Evolutionary conservation across 352 stramenopile species (phyloP), one percentile per base, ranked within the genome.

Genomic region (Pythium utonaiense): DNA sequence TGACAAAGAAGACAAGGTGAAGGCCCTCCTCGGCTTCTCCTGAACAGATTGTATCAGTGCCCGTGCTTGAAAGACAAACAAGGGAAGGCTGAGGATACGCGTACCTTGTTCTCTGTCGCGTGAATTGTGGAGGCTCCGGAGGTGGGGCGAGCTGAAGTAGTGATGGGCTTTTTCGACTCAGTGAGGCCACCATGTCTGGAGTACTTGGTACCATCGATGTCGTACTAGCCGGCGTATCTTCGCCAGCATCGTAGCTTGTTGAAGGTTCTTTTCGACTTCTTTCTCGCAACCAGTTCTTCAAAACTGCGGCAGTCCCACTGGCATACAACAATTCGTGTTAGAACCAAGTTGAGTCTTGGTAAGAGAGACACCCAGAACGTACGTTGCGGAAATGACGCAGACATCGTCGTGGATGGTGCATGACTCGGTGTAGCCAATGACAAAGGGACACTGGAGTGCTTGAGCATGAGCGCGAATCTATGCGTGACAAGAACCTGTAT

Each of bases 361-460:
- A n/a, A n/a, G n/a, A n/a, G n/a, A n/a, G n/a, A n/a, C n/a, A n/a
- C n/a, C n/a, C n/a, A n/a, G 24, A 40, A 77, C 80, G 51, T 75
- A 93, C 62, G 95, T 98, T 30, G 97, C 97, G 5, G 96, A 98
- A 44, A 99, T 86, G n/a, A 99, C 89, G 61, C 94, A 97, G 0
- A 96, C 88, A 71, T 99, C 96, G 52, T 98, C 96, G 61, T 99
- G 88, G 70, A 99, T 98, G 0, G 93, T 98, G 24, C 90, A 98
- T 1, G 92, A 94, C 71, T 99, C 96, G 1, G 82, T 88, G 66
- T 99, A 99, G 14, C 96, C 96, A 56, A 99, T 90, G 1, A 99
- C 95, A 58, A 98, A 96, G 6, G 80, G 89, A 56, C 96, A 99
- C 62, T 98, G 96, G 7, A 99, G 76, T 24, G 94, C 97, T 58